A percentile compares a stretch with the other conserved stretches of the same genome.
Evolutionary conservation across 768 basidiomycete genomes (phyloP).

Genomic region (Coprinopsis strossmayeri): DNA sequence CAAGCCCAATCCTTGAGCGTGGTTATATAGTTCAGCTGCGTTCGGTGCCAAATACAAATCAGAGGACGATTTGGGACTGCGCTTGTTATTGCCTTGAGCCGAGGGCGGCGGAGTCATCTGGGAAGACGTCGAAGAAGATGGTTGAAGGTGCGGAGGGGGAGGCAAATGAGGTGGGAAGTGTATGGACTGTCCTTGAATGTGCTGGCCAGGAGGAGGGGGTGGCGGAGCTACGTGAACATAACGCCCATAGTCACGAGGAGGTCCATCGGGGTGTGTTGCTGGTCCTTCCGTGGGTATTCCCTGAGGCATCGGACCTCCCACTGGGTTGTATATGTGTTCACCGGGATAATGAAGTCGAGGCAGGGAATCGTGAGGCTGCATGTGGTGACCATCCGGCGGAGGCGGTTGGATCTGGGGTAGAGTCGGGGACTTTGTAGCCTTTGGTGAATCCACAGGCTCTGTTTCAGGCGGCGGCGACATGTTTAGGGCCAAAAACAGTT

Average conservation of each 20-base stretch:
- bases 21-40: slow-evolving; percentile 50
- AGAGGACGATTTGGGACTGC: slow-evolving; percentile 8
- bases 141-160: slow-evolving; percentile 5
- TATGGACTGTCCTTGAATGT: too few relatives aligned
- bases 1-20: slow-evolving; percentile 28
- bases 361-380: slow-evolving; percentile 30
- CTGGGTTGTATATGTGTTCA: slow-evolving; percentile 31
- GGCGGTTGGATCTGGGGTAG: slow-evolving; percentile 10
- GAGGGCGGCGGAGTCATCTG: slow-evolving; percentile 17
- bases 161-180: slow-evolving; percentile 18
- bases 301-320: slow-evolving; percentile 33
- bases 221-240: slow-evolving; percentile 34
- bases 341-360: slow-evolving; percentile 20
- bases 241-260: slow-evolving; percentile 35
- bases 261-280: slow-evolving; percentile 36
- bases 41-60: slow-evolving; percentile 39
- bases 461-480: slow-evolving; percentile 3
- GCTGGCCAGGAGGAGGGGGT: too few relatives aligned
- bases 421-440: slow-evolving; percentile 1
- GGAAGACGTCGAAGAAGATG: slow-evolving; percentile 18
- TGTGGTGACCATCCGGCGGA: slow-evolving; percentile 17
- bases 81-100: slow-evolving; percentile 10
- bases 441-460: background rate
- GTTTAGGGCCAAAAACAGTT: background rate
- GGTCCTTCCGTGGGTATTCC: slow-evolving; percentile 37